Evolutionary conservation across 2,329 filamentous ascomycete genomes (phyloP).

Genomic region (Diaporthe citriasiana): DNA sequence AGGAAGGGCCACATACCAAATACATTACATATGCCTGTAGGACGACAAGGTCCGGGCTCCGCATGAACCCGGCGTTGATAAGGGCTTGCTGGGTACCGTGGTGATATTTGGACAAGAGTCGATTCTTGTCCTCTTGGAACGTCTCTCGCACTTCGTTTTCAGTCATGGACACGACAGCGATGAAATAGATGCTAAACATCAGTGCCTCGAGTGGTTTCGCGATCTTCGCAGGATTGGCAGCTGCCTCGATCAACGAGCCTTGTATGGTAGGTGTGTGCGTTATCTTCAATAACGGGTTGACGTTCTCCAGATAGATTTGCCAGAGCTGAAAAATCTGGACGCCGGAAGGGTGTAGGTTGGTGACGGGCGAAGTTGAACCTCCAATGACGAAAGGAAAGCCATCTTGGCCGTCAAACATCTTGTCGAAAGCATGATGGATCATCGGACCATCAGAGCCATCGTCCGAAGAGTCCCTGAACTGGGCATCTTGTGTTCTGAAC

Average conservation of each 20-base stretch:
- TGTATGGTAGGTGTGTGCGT: conserved; percentile 77
- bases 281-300: conserved; percentile 78
- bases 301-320: conserved; percentile 79
- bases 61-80: conserved; percentile 76
- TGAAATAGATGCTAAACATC: conserved; percentile 76
- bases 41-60: conserved; percentile 73
- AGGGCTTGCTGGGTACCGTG: conserved; percentile 74
- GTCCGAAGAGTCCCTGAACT: conserved; percentile 68
- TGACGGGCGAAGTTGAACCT: conserved; percentile 58
- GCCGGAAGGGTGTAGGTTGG: conserved; percentile 65
- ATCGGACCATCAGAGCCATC: conserved; percentile 66
- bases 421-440: conserved; percentile 71
- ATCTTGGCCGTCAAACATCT: conserved; percentile 69
- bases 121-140: conserved; percentile 66
- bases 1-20: conserved; percentile 62
- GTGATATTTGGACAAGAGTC: conserved; percentile 67
- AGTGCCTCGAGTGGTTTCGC: conserved; percentile 73
- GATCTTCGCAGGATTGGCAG: conserved; percentile 67
- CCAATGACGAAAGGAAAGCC: conserved; percentile 71
- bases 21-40: conserved; percentile 79
- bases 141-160: conserved; percentile 66
- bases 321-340: conserved; percentile 75
- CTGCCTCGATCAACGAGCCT: conserved; percentile 73
- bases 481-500: conserved; percentile 64
- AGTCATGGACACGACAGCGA: conserved; percentile 70